Base-by-base conservation (phyloP, 1,284 basidiomycete species). In the Trichosporon sp. region DNA sequence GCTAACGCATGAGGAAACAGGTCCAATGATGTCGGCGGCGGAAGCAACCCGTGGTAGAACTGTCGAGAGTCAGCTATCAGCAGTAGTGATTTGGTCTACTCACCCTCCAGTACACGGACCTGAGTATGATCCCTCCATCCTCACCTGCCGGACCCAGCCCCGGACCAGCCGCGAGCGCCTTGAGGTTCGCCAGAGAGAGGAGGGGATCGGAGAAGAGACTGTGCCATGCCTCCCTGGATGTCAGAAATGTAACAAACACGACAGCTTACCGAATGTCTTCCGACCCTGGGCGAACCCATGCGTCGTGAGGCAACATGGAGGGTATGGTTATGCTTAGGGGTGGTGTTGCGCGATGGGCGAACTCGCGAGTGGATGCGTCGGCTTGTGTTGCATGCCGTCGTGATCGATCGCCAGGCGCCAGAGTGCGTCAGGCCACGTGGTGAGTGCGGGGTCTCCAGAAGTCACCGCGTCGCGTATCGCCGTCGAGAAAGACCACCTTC, bases 51-150 rank as follows among this genome's bases (percentile, higher is more conserved):
- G 62, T 78, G 76, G 65, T 78, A 81, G 71, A 78, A 74, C 80
- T 81, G 63, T 8, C 10, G 25, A 7, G 3, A 34, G 54, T 70
- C 25, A 62, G 62, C 10, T 14, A 19, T 31, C n/a, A n/a, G 27
- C 40, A 14, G 11, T 11, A 9, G 27, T 3, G 31, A 14, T 8
- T 4, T 3, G 2, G 13, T 4, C 9, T 40, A 69, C 77, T 63
- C 37, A 81, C 81, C 49, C 81, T 66, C 81, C 81, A 82, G 58
- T 79, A 76, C 0, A 82, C 70, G 5, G 80, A 81, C 10, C 81
- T 70, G 44, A 79, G 65, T 3, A 71, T 33, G 36, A 78, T 65
- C 11, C 74, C 74, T 16, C 78, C 77, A 62, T 76, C 74, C 4
- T 59, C 58, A 5, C 62, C 70, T 0, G 69, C 68, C 32, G 70